phyloP scores from a whole-genome alignment of 257 asterid species.

The Galeopsis tetrahit region DNA sequence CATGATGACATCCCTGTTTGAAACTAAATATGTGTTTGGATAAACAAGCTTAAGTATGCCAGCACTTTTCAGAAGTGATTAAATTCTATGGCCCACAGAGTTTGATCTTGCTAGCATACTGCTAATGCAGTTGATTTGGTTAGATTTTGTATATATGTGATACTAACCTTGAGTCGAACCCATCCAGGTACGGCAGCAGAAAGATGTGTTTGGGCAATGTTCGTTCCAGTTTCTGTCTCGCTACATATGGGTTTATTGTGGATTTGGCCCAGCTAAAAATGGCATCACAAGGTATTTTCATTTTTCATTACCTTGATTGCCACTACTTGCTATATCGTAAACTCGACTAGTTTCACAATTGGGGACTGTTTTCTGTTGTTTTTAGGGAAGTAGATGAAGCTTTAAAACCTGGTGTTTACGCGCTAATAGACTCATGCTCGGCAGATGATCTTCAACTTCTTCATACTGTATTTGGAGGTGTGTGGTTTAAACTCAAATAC shows the following conservation, averaged over 20 bases:
- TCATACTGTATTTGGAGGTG: conserved; percentile 89
- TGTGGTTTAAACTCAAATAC: conserved; percentile 28
- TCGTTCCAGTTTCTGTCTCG: conserved; percentile 68
- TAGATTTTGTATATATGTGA: conserved; percentile 9
- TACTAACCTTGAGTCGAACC: not conserved
- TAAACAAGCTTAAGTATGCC: too few relatives aligned
- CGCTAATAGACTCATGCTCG: conserved; percentile 83
- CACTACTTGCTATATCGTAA: not conserved
- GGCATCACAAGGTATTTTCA: conserved; percentile 74
- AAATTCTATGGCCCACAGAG: too few relatives aligned
- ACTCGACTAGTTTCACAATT: conserved; percentile 20
- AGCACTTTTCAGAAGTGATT: too few relatives aligned
- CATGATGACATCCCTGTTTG: too few relatives aligned
- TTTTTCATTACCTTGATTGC: too few relatives aligned
- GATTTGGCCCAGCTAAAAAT: conserved; percentile 68
- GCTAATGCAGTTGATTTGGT: not conserved
- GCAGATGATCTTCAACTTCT: conserved; percentile 78
- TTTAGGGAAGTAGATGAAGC: conserved; percentile 88
- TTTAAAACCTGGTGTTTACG: conserved; percentile 80
- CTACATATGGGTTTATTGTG: conserved; percentile 84
- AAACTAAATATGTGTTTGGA: too few relatives aligned
- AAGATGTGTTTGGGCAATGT: conserved; percentile 63
- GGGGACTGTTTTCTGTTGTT: conserved; percentile 5
- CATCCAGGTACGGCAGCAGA: conserved; percentile 75
- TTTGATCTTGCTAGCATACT: too few relatives aligned